Base-by-base conservation (phyloP, 257 asterid genomes). In the Hygrophila difformis region DNA sequence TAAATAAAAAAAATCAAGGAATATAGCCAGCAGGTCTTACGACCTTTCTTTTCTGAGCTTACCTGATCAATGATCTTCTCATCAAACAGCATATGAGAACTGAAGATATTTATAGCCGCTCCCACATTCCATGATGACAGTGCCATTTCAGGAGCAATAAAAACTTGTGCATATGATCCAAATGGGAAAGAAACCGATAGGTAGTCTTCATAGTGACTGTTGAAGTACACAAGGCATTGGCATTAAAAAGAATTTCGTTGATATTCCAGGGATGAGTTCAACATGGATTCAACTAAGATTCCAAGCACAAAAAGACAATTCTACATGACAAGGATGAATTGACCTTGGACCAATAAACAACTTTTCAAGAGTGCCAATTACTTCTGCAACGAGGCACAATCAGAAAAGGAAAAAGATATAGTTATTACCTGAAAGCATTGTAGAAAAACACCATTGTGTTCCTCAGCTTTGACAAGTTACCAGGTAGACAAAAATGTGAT, bases 41-140 rank as follows among this genome's bases (percentile, higher is more conserved):
- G n/a, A n/a, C n/a, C n/a, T n/a, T n/a, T n/a, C 31, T 26, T 26
- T 17, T 21, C 53, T 53, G 57, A 36, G 48, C 67, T 63, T 74
- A 91, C 98, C 95, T 91, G 93, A 74, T 86, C 91, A 41, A 91
- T 78, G 59, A 91, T 78, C 75, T 86, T 91, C 66, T 81, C 96
- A 46, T 86, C 98, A 53, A 69, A 91, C 53, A 91, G 80, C 34
- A 91, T 60, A 47, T 91, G 88, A 50, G 95, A 82, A 65, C 96
- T 91, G 75, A 91, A 91, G 61, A 91, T 74, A 68, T 94, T 76
- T 62, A 74, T 56, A 61, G 99, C 81, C 49, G 96, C 92, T 70
- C 96, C 99, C 53, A 61, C 54, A 60, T 79, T 78, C 69, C 73
- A 68, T 7, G 93, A 83, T 41, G 99, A 82, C 53, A 86, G 66